A percentile compares a stretch with the other conserved stretches of the same genome.
These are phyloP conservation scores for Corymbia calophylla DNA, from an alignment of 441 rosid species.

Conservation along the genomic window DNA sequence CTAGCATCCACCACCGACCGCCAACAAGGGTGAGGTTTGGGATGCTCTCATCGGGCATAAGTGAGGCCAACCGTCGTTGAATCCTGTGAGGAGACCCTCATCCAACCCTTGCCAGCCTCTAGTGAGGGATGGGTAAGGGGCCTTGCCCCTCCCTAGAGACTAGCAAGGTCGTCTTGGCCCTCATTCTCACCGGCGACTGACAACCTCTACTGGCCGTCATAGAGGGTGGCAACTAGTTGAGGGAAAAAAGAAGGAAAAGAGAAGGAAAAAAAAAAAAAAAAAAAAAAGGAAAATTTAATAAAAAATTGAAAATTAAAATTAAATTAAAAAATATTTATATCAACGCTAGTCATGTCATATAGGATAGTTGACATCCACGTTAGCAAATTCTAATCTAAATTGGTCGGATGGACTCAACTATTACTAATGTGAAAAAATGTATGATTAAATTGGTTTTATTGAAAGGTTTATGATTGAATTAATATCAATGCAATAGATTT, in stretches of 20 bases:
- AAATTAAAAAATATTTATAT: too few relatives aligned
- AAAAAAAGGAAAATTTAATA: neutral
- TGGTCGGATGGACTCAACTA: too few relatives aligned
- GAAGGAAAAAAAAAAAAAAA: rapidly evolving
- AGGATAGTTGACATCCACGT: neutral
- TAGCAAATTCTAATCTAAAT: too few relatives aligned
- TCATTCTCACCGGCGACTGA: neutral
- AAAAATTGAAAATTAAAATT: too few relatives aligned
- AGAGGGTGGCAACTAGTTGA: neutral
- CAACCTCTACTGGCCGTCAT: neutral
- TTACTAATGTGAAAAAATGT: neutral
- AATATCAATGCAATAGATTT: neutral
- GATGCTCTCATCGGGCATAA: rapidly evolving
- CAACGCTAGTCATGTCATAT: rapidly evolving
- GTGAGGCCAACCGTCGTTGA: neutral
- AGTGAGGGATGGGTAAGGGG: neutral
- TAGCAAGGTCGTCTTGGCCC: neutral
- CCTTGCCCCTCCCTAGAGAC: neutral
- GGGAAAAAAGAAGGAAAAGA: neutral
- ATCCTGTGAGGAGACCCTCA: neutral
- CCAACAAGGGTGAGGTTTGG: neutral
- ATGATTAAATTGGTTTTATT: too few relatives aligned
- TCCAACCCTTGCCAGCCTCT: neutral
- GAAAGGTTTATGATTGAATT: neutral
- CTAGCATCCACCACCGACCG: neutral